Evolutionary conservation across 2,329 filamentous ascomycete genomes (phyloP), one percentile per base, ranked within the genome.

Genomic region (Orbilia ellipsospora): DNA sequence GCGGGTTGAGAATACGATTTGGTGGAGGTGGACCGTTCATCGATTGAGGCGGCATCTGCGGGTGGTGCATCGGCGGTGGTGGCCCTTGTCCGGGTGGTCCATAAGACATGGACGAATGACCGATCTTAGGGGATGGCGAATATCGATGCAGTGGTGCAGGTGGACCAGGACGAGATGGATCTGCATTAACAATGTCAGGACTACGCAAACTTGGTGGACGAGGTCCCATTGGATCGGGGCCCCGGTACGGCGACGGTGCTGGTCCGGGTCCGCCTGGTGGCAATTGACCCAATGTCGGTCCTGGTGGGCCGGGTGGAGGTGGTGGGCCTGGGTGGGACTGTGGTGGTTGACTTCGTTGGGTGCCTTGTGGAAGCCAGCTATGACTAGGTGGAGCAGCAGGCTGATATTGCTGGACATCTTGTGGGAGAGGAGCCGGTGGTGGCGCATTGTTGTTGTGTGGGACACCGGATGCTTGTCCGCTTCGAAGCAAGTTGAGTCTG

Each of bases 351-450:
- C 82, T 82, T 76, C 89, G 88, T 57, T 93, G 92, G 72, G 90
- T 91, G 77, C 92, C 92, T 82, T 96, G 92, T 77, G 93, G 94
- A 26, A 51, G 59, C 64, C 64, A 69, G 51, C 54, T 68, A n/a
- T 75, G 72, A 61, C 90, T 91, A 62, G 92, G 92, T 72, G 93
- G 93, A 50, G 91, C 92, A 56, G 90, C 88, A 64, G 90, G 88
- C 82, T 97, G 93, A 80, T 98, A 98, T 5, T 94, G 92, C 81
- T 97, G 93, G 20, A 98, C 93, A 82, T 99, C 95, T 80, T 96
- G 94, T 6, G 95, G 94, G 16, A 75, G 64, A 18, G 72, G 72
- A 13, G 72, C 72, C 50, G 72, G 72, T 80, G 95, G 88, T n/a
- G 94, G 94, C 61, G 90, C 92, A 78, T 86, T 90, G 79, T 87